A percentile compares a stretch with the other conserved stretches of the same genome.
Conservation (phyloP, 2,329 filamentous ascomycete species). For the Trichoderma sp. region DNA sequence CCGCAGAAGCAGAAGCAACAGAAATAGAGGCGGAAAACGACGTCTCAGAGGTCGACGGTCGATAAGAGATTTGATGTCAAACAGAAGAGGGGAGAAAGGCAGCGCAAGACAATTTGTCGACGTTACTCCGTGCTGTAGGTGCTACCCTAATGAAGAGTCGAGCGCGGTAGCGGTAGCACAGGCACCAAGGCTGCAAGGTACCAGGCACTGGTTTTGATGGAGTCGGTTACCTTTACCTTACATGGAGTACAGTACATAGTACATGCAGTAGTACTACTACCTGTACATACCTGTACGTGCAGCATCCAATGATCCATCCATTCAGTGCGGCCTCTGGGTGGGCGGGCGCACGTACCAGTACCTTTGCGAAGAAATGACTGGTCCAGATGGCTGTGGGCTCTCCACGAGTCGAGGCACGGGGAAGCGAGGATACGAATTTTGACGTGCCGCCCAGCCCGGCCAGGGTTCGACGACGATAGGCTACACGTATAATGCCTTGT, state of each 20-base stretch:
- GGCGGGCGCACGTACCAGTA: background rate
- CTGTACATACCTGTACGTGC: too few species aligned
- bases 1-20: conserved; percentile 4
- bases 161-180: background rate
- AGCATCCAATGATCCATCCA: too few species aligned
- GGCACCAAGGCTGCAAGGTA: background rate
- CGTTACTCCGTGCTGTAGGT: too few species aligned
- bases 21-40: conserved; percentile 1
- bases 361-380: background rate
- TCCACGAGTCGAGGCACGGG: conserved; percentile 3
- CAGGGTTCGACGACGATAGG: background rate
- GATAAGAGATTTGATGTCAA: conserved; percentile 12
- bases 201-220: too few species aligned
- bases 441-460: background rate
- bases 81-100: conserved; percentile 2
- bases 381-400: background rate
- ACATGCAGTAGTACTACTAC: too few species aligned
- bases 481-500: too few species aligned
- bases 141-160: background rate
- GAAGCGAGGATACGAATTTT: conserved; percentile 15
- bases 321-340: background rate
- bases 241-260: too few species aligned
- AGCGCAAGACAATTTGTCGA: too few species aligned
- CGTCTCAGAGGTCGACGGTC: conserved; percentile 11
- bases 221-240: too few species aligned